Evolutionary conservation across 805 yeast species (phyloP), one percentile per base, ranked within the genome.

Genomic region (Blastobotrys americana): DNA sequence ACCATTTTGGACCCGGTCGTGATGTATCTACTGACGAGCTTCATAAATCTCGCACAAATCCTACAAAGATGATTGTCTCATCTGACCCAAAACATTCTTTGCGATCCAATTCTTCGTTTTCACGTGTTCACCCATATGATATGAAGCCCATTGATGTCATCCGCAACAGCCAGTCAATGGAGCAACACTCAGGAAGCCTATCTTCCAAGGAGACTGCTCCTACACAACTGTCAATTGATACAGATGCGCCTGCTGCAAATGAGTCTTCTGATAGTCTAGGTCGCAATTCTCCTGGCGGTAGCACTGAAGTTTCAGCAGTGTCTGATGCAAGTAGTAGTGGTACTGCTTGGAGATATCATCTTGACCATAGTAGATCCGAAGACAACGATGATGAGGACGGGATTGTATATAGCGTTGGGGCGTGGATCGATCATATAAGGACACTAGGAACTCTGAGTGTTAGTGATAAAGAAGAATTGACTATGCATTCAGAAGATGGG

Each of bases 1-100:
- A 76, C 44, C 89, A 83, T 64, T 84, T 84, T 60, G 37, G 38
- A 2, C 27, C 25, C 20, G 42, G 37, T 13, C 31, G 31, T 13
- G 13, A 25, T 25, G 31, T 25, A 13, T 25, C 31, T 13, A 25
- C 31, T 8, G 31, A 25, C 31, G 31, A 13, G 8, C 31, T 25
- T 25, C 31, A 25, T 13, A 25, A 25, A 25, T 8, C 13, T 13
- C 31, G 31, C 31, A 25, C 31, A 25, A 25, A 13, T 8, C 31
- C 31, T 8, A 8, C 31, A 25, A 25, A 25, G 10, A n/a, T n/a
- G n/a, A n/a, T n/a, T n/a, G n/a, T n/a, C n/a, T n/a, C n/a, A n/a
- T n/a, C n/a, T n/a, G n/a, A n/a, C n/a, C n/a, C n/a, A n/a, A n/a
- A n/a, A n/a, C n/a, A n/a, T n/a, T 13, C 31, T 8, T 13, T 25